A percentile compares a stretch with the other conserved stretches of the same genome.
These are phyloP conservation scores for Guadua angustifolia DNA, from an alignment of 176 grass and related monocot genomes.

Conservation along the genomic window DNA sequence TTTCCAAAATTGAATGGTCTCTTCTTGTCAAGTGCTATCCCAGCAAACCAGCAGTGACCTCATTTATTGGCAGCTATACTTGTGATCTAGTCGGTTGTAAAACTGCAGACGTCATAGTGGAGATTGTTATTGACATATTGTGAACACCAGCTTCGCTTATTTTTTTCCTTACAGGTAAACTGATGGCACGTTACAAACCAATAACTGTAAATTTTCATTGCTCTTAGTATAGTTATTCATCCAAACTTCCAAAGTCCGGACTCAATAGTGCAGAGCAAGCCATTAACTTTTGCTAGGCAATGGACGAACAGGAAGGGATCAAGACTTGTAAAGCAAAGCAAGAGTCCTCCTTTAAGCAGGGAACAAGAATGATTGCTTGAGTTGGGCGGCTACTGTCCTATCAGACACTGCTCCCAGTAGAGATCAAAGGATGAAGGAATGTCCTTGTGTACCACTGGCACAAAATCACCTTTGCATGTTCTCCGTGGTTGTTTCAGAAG, in stretches of 20 bases:
- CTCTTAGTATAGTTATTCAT: not conserved
- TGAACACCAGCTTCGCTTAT: not conserved
- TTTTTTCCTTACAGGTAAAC: not conserved
- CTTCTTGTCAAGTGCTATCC: slow-evolving; percentile 43
- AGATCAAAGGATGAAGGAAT: slow-evolving; percentile 47
- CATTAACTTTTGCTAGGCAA: slow-evolving; percentile 39
- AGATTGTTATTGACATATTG: not conserved
- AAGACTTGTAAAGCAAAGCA: slow-evolving; percentile 45
- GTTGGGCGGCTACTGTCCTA: slow-evolving; percentile 42
- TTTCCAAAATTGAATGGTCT: slow-evolving; percentile 57
- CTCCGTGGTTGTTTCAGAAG: slow-evolving; percentile 22
- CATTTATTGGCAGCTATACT: slow-evolving; percentile 53
- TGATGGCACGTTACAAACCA: not conserved
- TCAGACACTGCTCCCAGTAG: slow-evolving; percentile 36
- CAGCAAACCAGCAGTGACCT: slow-evolving; percentile 48
- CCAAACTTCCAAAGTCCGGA: no score
- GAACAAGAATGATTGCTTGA: slow-evolving; percentile 54
- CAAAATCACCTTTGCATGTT: slow-evolving; percentile 18
- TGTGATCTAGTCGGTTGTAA: slow-evolving; percentile 43
- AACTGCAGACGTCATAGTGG: not conserved
- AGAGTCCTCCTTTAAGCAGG: slow-evolving; percentile 29
- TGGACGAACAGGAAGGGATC: slow-evolving; percentile 56
- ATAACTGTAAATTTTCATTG: not conserved
- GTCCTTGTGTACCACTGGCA: slow-evolving; percentile 16
- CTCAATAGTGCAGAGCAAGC: slow-evolving; percentile 1